A percentile compares a stretch with the other conserved stretches of the same genome.
phyloP scores from a whole-genome alignment of 139 green algal species.

The Chlorella sp. region DNA sequence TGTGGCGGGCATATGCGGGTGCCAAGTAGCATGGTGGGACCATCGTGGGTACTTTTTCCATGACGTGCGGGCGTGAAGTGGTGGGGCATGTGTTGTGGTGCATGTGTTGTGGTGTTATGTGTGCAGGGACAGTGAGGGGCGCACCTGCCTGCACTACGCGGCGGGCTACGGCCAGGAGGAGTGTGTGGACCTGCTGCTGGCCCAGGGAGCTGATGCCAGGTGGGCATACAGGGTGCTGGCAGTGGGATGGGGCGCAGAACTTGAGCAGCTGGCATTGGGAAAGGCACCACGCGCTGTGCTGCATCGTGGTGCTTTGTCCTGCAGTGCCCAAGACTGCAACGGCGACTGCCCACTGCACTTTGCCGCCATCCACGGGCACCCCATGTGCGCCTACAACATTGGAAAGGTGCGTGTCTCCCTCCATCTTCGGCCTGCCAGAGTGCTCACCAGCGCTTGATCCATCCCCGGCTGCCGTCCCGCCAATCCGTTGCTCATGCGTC shows the following conservation, averaged over 20 bases:
- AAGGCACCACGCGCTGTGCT: background rate
- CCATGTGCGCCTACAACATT: slow-evolving; percentile 65
- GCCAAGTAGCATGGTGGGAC: background rate
- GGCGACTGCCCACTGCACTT: slow-evolving; percentile 54
- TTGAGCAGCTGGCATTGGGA: background rate
- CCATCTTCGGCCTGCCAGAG: too few species aligned
- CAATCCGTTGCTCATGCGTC: too few species aligned
- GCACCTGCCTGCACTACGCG: slow-evolving; percentile 51
- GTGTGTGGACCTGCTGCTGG: slow-evolving; percentile 47
- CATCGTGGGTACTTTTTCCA: background rate
- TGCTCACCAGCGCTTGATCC: too few species aligned
- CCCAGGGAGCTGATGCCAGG: slow-evolving; percentile 2
- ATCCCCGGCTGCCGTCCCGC: too few species aligned
- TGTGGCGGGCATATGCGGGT: background rate
- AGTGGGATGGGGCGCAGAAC: background rate
- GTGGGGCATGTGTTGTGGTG: background rate
- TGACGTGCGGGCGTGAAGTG: background rate
- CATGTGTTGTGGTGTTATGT: background rate
- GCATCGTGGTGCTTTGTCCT: background rate
- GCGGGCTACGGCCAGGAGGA: slow-evolving; percentile 55
- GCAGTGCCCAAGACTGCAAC: slow-evolving; percentile 23
- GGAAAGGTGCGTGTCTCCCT: slow-evolving; percentile 31
- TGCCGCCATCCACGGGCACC: slow-evolving; percentile 49
- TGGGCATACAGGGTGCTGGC: background rate
- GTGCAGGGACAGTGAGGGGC: slow-evolving; percentile 39